A percentile compares a stretch with the other conserved stretches of the same genome.
Evolutionary conservation across 1,284 basidiomycete genomes (phyloP).

Genomic region (Leccinum subspadiceum): DNA sequence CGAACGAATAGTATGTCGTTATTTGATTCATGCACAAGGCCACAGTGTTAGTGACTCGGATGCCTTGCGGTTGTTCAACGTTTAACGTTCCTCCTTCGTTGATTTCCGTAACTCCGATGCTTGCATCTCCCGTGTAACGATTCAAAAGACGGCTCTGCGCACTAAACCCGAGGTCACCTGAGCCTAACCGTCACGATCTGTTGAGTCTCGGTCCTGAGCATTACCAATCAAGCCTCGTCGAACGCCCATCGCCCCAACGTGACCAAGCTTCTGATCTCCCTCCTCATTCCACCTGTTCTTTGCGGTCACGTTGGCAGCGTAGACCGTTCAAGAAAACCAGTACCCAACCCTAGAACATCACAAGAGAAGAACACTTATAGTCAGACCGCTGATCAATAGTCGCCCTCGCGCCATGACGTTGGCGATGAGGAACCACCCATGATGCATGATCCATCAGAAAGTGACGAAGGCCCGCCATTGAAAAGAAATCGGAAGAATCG

Average conservation of each 20-base stretch:
- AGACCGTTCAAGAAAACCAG: background rate
- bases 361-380: background rate
- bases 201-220: background rate
- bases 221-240: no score
- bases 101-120: background rate
- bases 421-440: conserved; percentile 1
- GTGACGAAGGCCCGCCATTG: conserved; percentile 13
- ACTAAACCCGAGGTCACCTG: background rate
- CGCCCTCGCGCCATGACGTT: conserved; percentile 4
- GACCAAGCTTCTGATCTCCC: background rate
- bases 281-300: background rate
- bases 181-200: background rate
- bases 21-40: no score
- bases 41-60: background rate
- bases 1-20: no score
- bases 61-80: background rate
- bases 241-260: background rate
- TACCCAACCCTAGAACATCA: background rate
- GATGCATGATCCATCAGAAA: conserved; percentile 17
- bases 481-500: conserved; percentile 10
- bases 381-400: conserved; percentile 1
- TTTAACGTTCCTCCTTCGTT: background rate
- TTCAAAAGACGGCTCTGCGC: background rate
- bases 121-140: background rate
- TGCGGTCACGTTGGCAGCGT: background rate